Percentiles rank a stretch among this genome's conserved stretches.
Evolutionary conservation across 1,284 basidiomycete genomes (phyloP).

Genomic region (Leccinum griseonigrum): DNA sequence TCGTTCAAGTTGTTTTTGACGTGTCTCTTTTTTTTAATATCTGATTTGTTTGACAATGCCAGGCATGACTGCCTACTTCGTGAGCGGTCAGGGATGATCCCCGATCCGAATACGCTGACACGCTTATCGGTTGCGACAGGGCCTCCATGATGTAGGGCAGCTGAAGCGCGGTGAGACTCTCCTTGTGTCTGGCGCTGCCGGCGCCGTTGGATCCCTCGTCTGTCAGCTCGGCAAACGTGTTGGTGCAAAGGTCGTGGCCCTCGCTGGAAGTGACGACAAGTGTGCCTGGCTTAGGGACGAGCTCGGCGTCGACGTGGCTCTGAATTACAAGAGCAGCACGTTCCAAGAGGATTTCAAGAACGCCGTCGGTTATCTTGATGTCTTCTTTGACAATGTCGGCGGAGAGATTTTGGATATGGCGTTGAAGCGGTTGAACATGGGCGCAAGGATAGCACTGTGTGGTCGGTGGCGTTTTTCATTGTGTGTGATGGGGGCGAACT

Average conservation of each 20-base stretch:
- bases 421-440: constrained; percentile 69
- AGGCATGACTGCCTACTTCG: constrained; percentile 86
- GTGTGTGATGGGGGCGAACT: not conserved
- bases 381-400: constrained; percentile 88
- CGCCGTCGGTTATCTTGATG: constrained; percentile 65
- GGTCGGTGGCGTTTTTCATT: constrained; percentile 41
- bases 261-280: constrained; percentile 71
- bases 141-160: constrained; percentile 77
- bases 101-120: constrained; percentile 1
- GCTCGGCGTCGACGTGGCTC: constrained; percentile 76
- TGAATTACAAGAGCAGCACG: constrained; percentile 84
- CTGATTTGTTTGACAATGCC: not conserved
- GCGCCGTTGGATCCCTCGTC: constrained; percentile 75
- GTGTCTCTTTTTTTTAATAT: not conserved
- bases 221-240: constrained; percentile 76
- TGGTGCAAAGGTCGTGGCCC: constrained; percentile 81
- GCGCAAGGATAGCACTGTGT: constrained; percentile 77
- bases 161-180: constrained; percentile 82
- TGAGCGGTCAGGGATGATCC: constrained; percentile 31
- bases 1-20: not conserved
- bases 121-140: constrained; percentile 41
- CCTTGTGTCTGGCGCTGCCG: constrained; percentile 86
- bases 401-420: constrained; percentile 80
- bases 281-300: constrained; percentile 80
- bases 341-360: constrained; percentile 69